Base-by-base conservation (phyloP, 1,139 yeast genomes). In the Diutina sp. region DNA sequence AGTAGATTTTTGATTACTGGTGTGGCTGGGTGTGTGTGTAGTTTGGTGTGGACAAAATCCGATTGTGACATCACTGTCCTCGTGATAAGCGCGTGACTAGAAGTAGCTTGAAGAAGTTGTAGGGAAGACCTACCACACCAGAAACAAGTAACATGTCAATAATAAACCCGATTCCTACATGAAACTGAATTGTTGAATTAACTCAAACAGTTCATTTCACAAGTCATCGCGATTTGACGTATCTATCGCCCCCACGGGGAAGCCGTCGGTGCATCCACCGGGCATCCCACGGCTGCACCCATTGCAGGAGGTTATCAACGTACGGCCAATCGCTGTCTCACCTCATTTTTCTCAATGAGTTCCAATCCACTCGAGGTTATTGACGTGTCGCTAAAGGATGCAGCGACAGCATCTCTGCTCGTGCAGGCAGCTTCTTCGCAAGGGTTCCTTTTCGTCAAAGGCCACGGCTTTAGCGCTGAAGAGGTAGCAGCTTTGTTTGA, bases 361-460 rank as follows among this genome's bases (percentile, higher is more conserved):
- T 25, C 38, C 44, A 74, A 74, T 56, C 83, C 84, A 2, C 66
- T 80, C 30, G 72, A 79, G 58, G 69, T 80, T 1, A 77, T 87
- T 18, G 89, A 87, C 62, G 75, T 87, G 12, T 71, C 84, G n/a
- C 61, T 64, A 6, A 64, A 77, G 48, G 71, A 77, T 58, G 65
- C 66, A 16, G 58, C 62, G 12, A 77, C 86, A 0, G 85, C 83
- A 0, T 73, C 72, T 7, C 71, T 76, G 56, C 73, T 87, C 18
- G 73, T 85, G 11, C 71, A 79, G 4, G 93, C 93, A 0, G 89
- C 90, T 7, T 72, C 81, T 16, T 69, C 80, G 0, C 85, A 85
- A 60, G 95, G 95, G 0, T 87, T 87, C 63, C 71, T 87, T 52
- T 84, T 85, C 62, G 73, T 87, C 6, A 88, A 85, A 62, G 91